These are phyloP conservation scores for Trichosporon sp. DNA, from an alignment of 1,284 basidiomycete genomes.

Conservation along the genomic window DNA sequence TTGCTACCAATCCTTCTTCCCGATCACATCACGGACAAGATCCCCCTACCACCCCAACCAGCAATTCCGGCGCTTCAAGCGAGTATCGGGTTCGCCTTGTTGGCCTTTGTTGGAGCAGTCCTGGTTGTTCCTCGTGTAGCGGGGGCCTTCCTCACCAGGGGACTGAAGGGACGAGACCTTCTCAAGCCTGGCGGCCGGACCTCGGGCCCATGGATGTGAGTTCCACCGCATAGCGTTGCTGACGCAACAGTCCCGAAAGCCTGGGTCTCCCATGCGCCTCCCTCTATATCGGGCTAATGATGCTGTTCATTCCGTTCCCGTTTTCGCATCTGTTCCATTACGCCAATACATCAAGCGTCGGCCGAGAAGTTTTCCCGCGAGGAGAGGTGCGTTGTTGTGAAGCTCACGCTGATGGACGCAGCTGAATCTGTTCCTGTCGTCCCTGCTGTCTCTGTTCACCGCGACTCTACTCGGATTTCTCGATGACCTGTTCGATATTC, in stretches of 20 bases:
- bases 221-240: slow-evolving; percentile 17
- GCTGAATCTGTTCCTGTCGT: slow-evolving; percentile 89
- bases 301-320: slow-evolving; percentile 82
- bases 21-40: slow-evolving; percentile 16
- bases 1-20: slow-evolving; percentile 37
- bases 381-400: slow-evolving; percentile 62
- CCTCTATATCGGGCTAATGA: slow-evolving; percentile 78
- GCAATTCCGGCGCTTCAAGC: slow-evolving; percentile 52
- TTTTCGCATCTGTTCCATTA: slow-evolving; percentile 65
- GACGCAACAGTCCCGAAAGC: slow-evolving; percentile 72
- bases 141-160: slow-evolving; percentile 66
- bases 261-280: slow-evolving; percentile 85
- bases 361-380: slow-evolving; percentile 66
- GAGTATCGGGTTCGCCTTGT: slow-evolving; percentile 71
- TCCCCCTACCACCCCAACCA: slow-evolving; percentile 32
- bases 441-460: slow-evolving; percentile 80
- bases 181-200: slow-evolving; percentile 61
- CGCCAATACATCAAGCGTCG: slow-evolving; percentile 16
- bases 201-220: slow-evolving; percentile 59
- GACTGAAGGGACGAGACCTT: slow-evolving; percentile 73
- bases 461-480: slow-evolving; percentile 93
- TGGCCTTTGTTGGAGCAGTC: slow-evolving; percentile 68
- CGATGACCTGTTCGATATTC: slow-evolving; percentile 97
- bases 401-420: slow-evolving; percentile 39
- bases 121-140: slow-evolving; percentile 71